A percentile compares a stretch with the other conserved stretches of the same genome.
Evolutionary conservation across 495 filamentous ascomycete genomes (phyloP).

Genomic region (Rostrohypoxylon terebratum): DNA sequence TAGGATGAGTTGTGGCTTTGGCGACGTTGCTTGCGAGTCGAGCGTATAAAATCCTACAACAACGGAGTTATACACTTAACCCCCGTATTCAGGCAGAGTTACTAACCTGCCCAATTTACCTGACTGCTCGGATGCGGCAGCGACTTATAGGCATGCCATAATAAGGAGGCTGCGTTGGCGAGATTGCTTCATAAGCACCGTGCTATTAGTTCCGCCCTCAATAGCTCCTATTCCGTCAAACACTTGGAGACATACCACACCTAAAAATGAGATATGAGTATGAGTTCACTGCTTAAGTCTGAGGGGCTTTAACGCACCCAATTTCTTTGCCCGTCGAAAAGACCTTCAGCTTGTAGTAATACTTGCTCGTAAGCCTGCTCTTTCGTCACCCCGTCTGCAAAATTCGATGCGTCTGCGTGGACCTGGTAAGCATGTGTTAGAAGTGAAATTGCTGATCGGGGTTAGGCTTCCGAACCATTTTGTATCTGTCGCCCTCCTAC

Average conservation of each 20-base stretch:
- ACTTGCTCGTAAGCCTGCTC: constrained; percentile 81
- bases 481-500: background rate
- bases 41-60: constrained; percentile 80
- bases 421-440: constrained; percentile 66
- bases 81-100: background rate
- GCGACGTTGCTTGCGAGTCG: constrained; percentile 65
- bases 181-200: constrained; percentile 72
- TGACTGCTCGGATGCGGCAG: constrained; percentile 76
- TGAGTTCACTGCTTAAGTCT: constrained; percentile 13
- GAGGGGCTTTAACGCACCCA: constrained; percentile 70
- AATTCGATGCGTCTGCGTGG: constrained; percentile 87
- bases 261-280: constrained; percentile 20
- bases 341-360: constrained; percentile 72
- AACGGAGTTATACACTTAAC: constrained; percentile 1
- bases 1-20: constrained; percentile 71
- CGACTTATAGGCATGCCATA: constrained; percentile 87
- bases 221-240: background rate
- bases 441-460: background rate
- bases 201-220: constrained; percentile 2
- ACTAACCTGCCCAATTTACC: constrained; percentile 86
- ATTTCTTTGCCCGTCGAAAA: constrained; percentile 84
- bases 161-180: constrained; percentile 83
- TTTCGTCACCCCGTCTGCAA: constrained; percentile 73
- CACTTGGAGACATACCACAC: constrained; percentile 46
- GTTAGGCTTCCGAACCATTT: constrained; percentile 22